A percentile compares a stretch with the other conserved stretches of the same genome.
phyloP scores from a whole-genome alignment of 768 basidiomycete species.

The Pleurotus tuber-regium region DNA sequence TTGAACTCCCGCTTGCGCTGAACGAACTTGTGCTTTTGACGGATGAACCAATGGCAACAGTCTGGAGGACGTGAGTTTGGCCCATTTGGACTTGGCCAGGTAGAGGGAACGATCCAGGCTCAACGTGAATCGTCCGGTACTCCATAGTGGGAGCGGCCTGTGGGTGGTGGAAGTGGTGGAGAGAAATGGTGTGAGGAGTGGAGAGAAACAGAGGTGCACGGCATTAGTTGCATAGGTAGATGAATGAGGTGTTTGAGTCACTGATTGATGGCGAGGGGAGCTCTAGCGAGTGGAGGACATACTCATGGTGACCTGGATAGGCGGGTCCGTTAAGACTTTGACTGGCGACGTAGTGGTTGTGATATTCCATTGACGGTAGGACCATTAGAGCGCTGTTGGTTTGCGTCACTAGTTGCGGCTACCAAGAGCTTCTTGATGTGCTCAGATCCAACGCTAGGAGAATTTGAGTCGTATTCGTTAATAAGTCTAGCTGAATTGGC shows the following conservation, averaged over 20 bases:
- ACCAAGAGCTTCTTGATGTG: slow-evolving; percentile 43
- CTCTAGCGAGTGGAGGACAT: too few relatives aligned
- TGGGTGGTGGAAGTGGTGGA: slow-evolving; percentile 12
- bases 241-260: neutral
- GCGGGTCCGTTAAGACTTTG: neutral
- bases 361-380: slow-evolving; percentile 10
- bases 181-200: neutral
- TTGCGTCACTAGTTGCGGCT: slow-evolving; percentile 30
- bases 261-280: neutral
- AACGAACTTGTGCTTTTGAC: slow-evolving; percentile 65
- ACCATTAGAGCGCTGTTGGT: slow-evolving; percentile 1
- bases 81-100: slow-evolving; percentile 36
- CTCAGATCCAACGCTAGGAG: slow-evolving; percentile 6
- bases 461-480: slow-evolving; percentile 12
- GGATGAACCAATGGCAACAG: slow-evolving; percentile 70
- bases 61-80: slow-evolving; percentile 70
- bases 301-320: too few relatives aligned
- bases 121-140: slow-evolving; percentile 13
- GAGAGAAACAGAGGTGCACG: neutral
- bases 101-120: slow-evolving; percentile 21
- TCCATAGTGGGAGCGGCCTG: slow-evolving; percentile 10
- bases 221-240: neutral
- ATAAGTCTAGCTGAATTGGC: neutral
- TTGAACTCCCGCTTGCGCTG: slow-evolving; percentile 17
- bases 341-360: neutral